Percentiles rank a stretch among this genome's conserved stretches.
phyloP scores from a whole-genome alignment of 2,329 filamentous ascomycete species.

The Aspergillus alliaceus region DNA sequence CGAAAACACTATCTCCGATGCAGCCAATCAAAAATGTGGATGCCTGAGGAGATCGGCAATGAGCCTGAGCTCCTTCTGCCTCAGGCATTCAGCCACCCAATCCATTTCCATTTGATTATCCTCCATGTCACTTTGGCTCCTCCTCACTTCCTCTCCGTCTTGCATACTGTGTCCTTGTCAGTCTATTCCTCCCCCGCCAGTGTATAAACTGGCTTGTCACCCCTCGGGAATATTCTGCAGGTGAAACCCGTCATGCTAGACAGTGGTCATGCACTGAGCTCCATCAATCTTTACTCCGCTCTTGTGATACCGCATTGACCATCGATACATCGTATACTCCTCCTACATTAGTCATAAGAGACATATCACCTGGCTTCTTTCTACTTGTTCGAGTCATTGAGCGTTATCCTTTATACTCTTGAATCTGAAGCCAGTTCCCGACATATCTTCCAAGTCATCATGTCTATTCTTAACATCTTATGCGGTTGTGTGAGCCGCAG shows the following conservation, averaged over 20 bases:
- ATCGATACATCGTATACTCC: not conserved
- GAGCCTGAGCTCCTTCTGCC: not conserved
- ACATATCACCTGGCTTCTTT: not conserved
- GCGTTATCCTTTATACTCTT: not conserved
- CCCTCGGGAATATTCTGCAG: not conserved
- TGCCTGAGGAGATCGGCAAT: conserved; percentile 24
- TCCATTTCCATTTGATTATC: not conserved
- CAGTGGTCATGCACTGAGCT: not conserved
- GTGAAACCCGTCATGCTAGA: not conserved
- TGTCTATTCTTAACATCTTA: not conserved
- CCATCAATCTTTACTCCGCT: not conserved
- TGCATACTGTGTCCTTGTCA: not conserved
- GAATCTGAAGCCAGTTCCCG: not conserved
- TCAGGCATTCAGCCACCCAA: not conserved
- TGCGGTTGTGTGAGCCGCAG: not conserved
- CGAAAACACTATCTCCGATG: not conserved
- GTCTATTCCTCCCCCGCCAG: not conserved
- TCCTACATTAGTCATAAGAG: not conserved
- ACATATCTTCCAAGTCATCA: not conserved
- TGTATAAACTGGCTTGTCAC: not conserved
- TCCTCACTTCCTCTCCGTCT: not conserved
- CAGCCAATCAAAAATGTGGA: conserved; percentile 29
- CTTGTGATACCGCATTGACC: not conserved
- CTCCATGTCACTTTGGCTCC: not conserved
- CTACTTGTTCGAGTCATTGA: not conserved